Conservation (phyloP, 306 rosid genomes). For the Cicer pinnatifidum region DNA sequence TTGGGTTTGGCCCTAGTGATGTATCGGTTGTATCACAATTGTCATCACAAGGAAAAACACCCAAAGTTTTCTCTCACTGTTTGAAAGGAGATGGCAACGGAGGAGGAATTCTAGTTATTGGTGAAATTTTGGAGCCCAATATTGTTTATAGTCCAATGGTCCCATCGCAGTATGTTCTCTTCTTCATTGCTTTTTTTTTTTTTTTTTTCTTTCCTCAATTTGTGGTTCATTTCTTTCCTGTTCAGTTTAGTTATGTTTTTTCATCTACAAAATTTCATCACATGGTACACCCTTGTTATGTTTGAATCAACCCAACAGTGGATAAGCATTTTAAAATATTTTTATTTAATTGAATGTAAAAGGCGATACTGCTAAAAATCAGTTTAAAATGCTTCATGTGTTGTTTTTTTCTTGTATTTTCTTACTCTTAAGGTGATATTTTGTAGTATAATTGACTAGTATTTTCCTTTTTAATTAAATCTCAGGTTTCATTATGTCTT, state of each 20-base stretch:
- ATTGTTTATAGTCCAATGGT: slow-evolving; percentile 91
- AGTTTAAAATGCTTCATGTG: slow-evolving; percentile 23
- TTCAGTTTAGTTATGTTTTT: no score
- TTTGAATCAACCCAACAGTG: slow-evolving; percentile 15
- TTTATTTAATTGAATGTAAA: slow-evolving; percentile 14
- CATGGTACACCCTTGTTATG: slow-evolving; percentile 2
- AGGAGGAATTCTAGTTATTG: slow-evolving; percentile 94
- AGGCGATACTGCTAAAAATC: neutral
- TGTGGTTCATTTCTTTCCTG: no score
- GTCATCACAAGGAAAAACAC: slow-evolving; percentile 76
- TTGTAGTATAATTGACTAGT: slow-evolving; percentile 44
- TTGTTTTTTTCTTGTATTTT: slow-evolving; percentile 9
- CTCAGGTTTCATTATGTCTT: neutral
- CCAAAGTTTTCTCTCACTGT: slow-evolving; percentile 88
- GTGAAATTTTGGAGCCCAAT: slow-evolving; percentile 89
- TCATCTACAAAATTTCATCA: neutral
- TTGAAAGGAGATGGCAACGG: slow-evolving; percentile 86
- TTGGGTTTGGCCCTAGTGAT: slow-evolving; percentile 66
- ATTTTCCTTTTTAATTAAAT: slow-evolving; percentile 37
- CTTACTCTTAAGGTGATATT: slow-evolving; percentile 18
- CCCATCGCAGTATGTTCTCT: slow-evolving; percentile 46
- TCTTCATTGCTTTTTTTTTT: slow-evolving; percentile 16
- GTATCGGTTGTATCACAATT: slow-evolving; percentile 82
- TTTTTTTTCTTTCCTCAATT: slow-evolving; percentile 4
- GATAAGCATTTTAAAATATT: slow-evolving; percentile 5